These are phyloP conservation scores for Grifola frondosa DNA, from an alignment of 1,284 basidiomycete species.

Conservation along the genomic window DNA sequence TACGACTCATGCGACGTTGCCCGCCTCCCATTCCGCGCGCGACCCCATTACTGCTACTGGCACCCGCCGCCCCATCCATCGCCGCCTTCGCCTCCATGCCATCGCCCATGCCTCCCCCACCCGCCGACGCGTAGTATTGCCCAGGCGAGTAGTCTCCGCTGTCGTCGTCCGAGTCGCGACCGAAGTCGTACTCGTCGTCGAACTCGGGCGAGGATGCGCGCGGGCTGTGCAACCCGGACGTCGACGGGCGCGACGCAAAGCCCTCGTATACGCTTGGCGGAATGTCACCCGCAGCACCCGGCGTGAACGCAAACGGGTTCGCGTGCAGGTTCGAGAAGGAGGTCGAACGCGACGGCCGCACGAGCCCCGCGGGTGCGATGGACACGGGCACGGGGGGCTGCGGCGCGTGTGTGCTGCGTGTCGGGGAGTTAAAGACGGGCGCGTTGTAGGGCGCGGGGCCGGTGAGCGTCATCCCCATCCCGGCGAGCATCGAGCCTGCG, in stretches of 20 bases:
- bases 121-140: constrained; percentile 20
- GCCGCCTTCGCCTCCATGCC: constrained; percentile 16
- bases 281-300: constrained; percentile 5
- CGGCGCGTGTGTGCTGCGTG: constrained; percentile 18
- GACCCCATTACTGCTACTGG: too few species aligned
- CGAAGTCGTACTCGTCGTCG: constrained; percentile 43
- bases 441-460: constrained; percentile 17
- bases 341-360: constrained; percentile 61
- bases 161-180: constrained; percentile 38
- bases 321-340: constrained; percentile 51
- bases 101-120: constrained; percentile 9
- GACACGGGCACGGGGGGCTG: constrained; percentile 18
- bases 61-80: too few species aligned
- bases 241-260: constrained; percentile 30
- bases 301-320: constrained; percentile 45
- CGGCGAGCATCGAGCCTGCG: constrained; percentile 31
- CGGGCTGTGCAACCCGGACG: constrained; percentile 31
- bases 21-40: constrained; percentile 27
- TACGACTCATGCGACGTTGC: constrained; percentile 30
- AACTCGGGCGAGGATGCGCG: constrained; percentile 32
- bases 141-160: constrained; percentile 28
- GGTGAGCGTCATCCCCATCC: constrained; percentile 24
- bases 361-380: constrained; percentile 38
- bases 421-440: constrained; percentile 20
- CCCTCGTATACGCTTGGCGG: constrained; percentile 21